phyloP scores from a whole-genome alignment of 345 rosid genomes.

The Noccaea bulbosa region DNA sequence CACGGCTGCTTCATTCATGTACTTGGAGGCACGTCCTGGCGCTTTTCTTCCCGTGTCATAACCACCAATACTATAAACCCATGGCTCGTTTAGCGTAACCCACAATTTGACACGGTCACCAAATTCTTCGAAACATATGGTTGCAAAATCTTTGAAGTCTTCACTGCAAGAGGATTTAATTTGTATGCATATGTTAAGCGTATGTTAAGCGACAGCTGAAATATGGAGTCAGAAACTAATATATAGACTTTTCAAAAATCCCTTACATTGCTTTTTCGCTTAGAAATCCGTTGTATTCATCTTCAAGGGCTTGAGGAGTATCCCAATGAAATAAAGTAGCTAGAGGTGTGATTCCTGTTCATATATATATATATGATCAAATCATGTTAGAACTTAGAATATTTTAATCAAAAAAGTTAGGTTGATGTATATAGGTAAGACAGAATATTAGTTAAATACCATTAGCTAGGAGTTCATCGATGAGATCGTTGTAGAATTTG shows the following conservation, averaged over 20 bases:
- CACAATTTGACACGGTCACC: slow-evolving; percentile 54
- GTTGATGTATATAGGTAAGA: background rate
- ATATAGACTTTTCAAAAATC: background rate
- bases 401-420: background rate
- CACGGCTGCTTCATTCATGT: slow-evolving; percentile 37
- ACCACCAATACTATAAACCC: slow-evolving; percentile 46
- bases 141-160: slow-evolving; percentile 44
- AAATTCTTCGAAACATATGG: slow-evolving; percentile 46
- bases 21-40: slow-evolving; percentile 47
- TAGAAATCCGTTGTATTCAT: slow-evolving; percentile 61
- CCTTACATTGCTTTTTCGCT: slow-evolving; percentile 56
- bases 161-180: slow-evolving; percentile 33
- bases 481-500: slow-evolving; percentile 53
- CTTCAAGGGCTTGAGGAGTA: slow-evolving; percentile 65
- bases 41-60: slow-evolving; percentile 46
- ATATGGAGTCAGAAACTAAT: background rate
- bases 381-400: slow-evolving; percentile 16
- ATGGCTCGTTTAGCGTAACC: slow-evolving; percentile 51
- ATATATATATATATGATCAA: background rate
- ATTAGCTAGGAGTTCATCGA: slow-evolving; percentile 54
- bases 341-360: slow-evolving; percentile 55
- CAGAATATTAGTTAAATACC: slow-evolving; percentile 39
- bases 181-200: slow-evolving; percentile 23
- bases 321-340: slow-evolving; percentile 68
- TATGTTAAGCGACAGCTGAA: slow-evolving; percentile 3